These are phyloP conservation scores for Gossypium rotundifolium DNA, from an alignment of 345 rosid genomes.

Conservation along the genomic window DNA sequence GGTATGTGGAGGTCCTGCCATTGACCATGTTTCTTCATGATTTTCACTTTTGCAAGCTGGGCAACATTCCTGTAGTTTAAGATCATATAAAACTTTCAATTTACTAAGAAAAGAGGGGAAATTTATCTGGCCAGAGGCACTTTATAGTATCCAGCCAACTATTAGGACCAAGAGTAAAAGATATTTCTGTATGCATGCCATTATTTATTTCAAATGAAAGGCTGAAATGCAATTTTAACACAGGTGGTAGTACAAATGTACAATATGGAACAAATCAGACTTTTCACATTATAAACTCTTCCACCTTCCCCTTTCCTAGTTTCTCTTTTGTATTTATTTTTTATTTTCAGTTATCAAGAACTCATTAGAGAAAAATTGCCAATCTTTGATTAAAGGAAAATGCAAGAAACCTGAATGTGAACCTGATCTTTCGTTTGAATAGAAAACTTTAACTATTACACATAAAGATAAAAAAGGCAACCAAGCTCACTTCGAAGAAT, in stretches of 20 bases:
- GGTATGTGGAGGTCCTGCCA: conserved; percentile 75
- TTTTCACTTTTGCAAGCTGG: conserved; percentile 75
- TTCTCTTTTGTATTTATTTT: neutral
- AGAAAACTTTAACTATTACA: neutral
- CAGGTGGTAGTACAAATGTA: no score
- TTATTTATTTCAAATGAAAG: neutral
- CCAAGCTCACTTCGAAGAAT: conserved; percentile 46
- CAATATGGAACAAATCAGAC: neutral
- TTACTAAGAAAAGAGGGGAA: neutral
- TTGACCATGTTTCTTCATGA: conserved; percentile 53
- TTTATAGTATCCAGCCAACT: neutral
- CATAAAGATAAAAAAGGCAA: neutral
- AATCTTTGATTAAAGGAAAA: neutral
- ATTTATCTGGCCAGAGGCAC: neutral
- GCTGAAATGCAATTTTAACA: neutral
- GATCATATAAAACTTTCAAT: conserved; percentile 16
- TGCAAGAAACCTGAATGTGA: neutral
- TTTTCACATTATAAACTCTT: neutral
- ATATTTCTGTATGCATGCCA: neutral
- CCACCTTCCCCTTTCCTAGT: neutral
- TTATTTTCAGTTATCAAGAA: neutral
- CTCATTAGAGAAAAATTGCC: neutral
- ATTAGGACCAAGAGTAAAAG: neutral
- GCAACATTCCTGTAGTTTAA: conserved; percentile 65
- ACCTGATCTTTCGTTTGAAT: neutral